Evolutionary conservation across 169 alveolate species (phyloP), one percentile per base, ranked within the genome.

Genomic region (Eimeria maxima): DNA sequence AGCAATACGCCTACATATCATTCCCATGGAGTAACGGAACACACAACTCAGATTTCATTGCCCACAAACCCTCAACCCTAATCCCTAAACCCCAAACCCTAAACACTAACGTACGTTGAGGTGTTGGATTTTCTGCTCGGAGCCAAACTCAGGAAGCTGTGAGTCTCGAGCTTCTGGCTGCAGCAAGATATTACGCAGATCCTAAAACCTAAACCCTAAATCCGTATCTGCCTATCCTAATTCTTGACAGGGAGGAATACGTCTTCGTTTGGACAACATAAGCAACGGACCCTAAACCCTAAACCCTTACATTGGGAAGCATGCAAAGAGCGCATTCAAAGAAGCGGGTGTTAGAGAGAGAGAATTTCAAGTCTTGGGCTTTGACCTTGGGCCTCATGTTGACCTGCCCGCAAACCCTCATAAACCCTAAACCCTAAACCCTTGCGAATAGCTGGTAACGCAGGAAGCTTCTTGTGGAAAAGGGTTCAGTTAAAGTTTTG

Each of bases 321-420:
- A 65, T 55, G 63, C 69, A 24, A 63, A 69, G 27, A 50, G 78
- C 91, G 47, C 69, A 22, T 22, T 45, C 90, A 63, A 91, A 74
- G 69, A 22, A 65, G 33, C 90, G 95, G 55, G 80, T 24, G 29
- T 78, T 73, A 74, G 90, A 91, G 8, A 69, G 80, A 69, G 80
- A 69, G 44, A 69, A 69, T 8, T 69, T 33, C 38, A 69, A 8
- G 5, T 69, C 95, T 87, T 14, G 57, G 8, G 73, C 81, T n/a
- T 3, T 50, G 47, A 14, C 84, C 91, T 24, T 71, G 42, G n/a
- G 95, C 42, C 50, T 87, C 90, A 38, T 91, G 91, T 38, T 91
- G 95, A 45, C 91, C 83, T n/a, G 86, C n/a, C 90, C 11, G 81
- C 86, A 87, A 55, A 57, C 42, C 42, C 42, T 33, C 42, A 69